phyloP scores from a whole-genome alignment of 2,329 filamentous ascomycete species.

The Colletotrichum sojae region DNA sequence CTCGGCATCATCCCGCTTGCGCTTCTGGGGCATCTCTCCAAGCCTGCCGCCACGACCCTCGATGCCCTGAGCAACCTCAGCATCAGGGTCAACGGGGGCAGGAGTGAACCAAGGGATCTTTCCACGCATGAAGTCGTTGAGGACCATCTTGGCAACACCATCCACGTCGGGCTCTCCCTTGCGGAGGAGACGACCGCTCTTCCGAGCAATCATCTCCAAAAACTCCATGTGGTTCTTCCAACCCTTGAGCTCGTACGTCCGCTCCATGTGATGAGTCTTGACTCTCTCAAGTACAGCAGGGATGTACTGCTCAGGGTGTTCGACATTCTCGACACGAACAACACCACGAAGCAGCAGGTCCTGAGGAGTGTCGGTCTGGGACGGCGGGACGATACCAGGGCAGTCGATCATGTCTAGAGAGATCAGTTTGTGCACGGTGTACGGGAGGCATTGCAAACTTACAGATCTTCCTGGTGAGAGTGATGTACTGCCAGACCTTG shows the following conservation, averaged over 20 bases:
- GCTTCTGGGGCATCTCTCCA: conserved; percentile 90
- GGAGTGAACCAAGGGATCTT: conserved; percentile 98
- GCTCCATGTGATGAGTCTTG: conserved; percentile 89
- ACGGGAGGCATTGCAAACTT: neutral
- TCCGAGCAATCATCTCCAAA: conserved; percentile 87
- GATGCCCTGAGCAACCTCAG: conserved; percentile 65
- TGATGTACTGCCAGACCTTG: conserved; percentile 98
- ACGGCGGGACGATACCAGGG: conserved; percentile 95
- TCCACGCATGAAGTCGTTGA: conserved; percentile 95
- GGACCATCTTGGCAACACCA: conserved; percentile 94
- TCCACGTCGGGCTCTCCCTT: conserved; percentile 97
- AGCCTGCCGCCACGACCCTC: conserved; percentile 82
- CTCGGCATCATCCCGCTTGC: conserved; percentile 71
- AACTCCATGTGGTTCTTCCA: conserved; percentile 86
- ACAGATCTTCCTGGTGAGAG: conserved; percentile 89
- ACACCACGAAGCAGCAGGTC: conserved; percentile 93
- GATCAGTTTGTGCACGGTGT: neutral
- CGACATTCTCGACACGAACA: conserved; percentile 94
- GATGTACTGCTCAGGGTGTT: conserved; percentile 94
- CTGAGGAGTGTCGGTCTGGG: conserved; percentile 84
- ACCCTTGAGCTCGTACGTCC: conserved; percentile 90
- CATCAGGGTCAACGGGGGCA: conserved; percentile 73
- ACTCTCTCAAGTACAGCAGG: conserved; percentile 82
- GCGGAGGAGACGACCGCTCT: conserved; percentile 87
- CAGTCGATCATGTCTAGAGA: conserved; percentile 85